Evolutionary conservation across 2,329 filamentous ascomycete genomes (phyloP), one percentile per base, ranked within the genome.

Genomic region (Fusarium staphyleae): DNA sequence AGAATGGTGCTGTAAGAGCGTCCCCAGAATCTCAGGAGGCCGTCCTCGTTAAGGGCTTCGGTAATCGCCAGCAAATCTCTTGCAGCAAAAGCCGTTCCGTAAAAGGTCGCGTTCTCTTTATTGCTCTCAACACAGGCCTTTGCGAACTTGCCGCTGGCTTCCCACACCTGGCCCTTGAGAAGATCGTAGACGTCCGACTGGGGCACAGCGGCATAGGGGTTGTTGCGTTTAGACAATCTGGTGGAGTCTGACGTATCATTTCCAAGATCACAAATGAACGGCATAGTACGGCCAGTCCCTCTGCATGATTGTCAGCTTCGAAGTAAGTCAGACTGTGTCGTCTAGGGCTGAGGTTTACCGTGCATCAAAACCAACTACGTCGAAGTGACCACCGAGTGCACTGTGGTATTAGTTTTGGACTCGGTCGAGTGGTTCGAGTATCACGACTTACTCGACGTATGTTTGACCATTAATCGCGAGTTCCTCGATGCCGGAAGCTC

Each of bases 21-120:
- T 7, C 73, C 73, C 68, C 66, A 74, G 52, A 69, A 75, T 35
- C 69, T 54, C 9, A 74, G 46, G 45, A 70, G 26, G 6, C 70
- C 67, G 43, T 73, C 72, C 33, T 70, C 69, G 5, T 58, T 67
- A 3, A 75, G 67, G 4, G 69, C 69, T 45, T 77, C 73, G 2
- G 72, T 72, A 15, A 77, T 70, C 10, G 62, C 45, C 51, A 76
- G 69, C 63, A 76, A 68, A 54, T 77, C 74, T 39, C 74, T 67
- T 12, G 71, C 74, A 2, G 70, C 69, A 45, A 72, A 72, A 6
- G 69, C 58, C 0, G 70, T 72, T 30, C 69, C 69, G 14, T 75
- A 53, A 6, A 69, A 51, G 3, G 62, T 65, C 4, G 62, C 69
- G 15, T 19, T 40, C 2, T 55, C 66, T n/a, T 65, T 63, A 13